A percentile compares a stretch with the other conserved stretches of the same genome.
phyloP scores from a whole-genome alignment of 2,329 filamentous ascomycete species.

The Coniochaeta sp. region DNA sequence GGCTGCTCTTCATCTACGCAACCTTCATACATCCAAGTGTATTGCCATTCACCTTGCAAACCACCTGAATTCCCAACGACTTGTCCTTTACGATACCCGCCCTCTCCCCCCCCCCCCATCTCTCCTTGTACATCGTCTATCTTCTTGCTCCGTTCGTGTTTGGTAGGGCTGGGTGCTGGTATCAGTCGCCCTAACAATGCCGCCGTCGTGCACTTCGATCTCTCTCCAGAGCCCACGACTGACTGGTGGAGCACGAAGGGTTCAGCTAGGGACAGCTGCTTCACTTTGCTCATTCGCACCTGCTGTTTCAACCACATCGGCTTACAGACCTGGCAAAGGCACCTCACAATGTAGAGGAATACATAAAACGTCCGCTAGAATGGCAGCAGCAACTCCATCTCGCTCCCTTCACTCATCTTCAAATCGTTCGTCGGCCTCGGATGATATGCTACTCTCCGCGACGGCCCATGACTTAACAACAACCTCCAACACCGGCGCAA shows the following conservation, averaged over 20 bases:
- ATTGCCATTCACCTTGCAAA: neutral
- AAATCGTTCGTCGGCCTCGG: constrained; percentile 12
- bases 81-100: neutral
- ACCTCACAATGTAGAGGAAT: neutral
- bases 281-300: neutral
- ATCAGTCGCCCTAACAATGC: neutral
- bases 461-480: constrained; percentile 2
- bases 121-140: no score
- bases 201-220: neutral
- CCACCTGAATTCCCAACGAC: neutral
- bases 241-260: neutral
- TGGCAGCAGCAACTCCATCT: constrained; percentile 8
- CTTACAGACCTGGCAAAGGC: neutral
- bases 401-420: constrained; percentile 20
- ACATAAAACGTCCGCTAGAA: neutral
- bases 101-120: no score
- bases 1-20: neutral
- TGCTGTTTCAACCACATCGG: neutral
- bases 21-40: neutral
- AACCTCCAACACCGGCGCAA: neutral
- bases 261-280: neutral
- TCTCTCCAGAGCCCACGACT: neutral
- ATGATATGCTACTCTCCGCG: constrained; percentile 8
- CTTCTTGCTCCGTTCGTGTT: no score
- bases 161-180: no score